phyloP scores from a whole-genome alignment of 352 stramenopile species.

The Pythium aquatile region DNA sequence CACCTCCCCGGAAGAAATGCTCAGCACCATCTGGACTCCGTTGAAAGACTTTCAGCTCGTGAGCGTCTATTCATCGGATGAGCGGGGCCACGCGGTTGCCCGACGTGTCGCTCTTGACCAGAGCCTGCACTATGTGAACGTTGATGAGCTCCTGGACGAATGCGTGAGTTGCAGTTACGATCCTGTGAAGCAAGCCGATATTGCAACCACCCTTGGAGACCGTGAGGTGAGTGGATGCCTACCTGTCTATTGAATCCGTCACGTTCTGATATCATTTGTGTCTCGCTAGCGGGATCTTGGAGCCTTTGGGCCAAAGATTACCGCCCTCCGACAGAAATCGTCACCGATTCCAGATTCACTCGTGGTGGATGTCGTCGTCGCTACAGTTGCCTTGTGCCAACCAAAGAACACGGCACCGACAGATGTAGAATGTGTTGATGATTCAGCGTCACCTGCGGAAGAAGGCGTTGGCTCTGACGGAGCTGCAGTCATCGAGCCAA shows the following conservation, averaged over 20 bases:
- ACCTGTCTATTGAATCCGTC: no score
- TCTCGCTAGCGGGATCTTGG: slow-evolving; percentile 45
- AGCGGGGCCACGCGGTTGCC: slow-evolving; percentile 26
- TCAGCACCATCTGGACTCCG: slow-evolving; percentile 12
- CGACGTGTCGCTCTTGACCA: slow-evolving; percentile 38
- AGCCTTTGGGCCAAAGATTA: slow-evolving; percentile 45
- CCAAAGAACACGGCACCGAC: background rate
- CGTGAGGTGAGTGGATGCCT: slow-evolving; percentile 41
- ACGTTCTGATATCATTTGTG: background rate
- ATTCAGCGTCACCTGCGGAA: background rate
- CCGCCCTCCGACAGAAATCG: slow-evolving; percentile 46
- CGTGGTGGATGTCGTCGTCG: slow-evolving; percentile 47
- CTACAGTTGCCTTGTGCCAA: slow-evolving; percentile 25
- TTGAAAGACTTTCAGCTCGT: slow-evolving; percentile 12
- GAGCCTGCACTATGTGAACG: slow-evolving; percentile 29
- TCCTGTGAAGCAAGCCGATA: slow-evolving; percentile 42
- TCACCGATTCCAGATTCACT: slow-evolving; percentile 39
- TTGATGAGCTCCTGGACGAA: slow-evolving; percentile 54
- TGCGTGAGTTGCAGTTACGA: slow-evolving; percentile 55
- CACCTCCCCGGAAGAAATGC: background rate
- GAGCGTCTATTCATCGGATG: slow-evolving; percentile 32
- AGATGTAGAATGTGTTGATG: background rate
- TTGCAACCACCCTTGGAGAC: slow-evolving; percentile 31
- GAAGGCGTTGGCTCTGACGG: background rate
- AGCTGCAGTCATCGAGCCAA: background rate